These are phyloP conservation scores for Coniochaeta sp. DNA, from an alignment of 2,329 filamentous ascomycete species.

Conservation along the genomic window DNA sequence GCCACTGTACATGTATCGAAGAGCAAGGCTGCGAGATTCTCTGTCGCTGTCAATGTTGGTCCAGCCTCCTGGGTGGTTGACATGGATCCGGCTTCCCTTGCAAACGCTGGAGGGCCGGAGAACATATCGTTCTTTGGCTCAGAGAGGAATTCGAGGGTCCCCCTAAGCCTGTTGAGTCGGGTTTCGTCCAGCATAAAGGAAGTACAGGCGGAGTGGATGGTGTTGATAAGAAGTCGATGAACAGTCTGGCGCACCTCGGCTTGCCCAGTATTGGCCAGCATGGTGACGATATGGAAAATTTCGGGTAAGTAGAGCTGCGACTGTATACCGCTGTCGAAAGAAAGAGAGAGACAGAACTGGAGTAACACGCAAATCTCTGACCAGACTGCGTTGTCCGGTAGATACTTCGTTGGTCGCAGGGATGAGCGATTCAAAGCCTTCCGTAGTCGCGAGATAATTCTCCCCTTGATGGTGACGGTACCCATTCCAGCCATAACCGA, in stretches of 20 bases:
- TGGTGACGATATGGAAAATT: conserved; percentile 63
- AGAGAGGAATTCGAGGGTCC: conserved; percentile 49
- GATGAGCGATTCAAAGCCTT: conserved; percentile 62
- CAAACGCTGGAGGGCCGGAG: conserved; percentile 34
- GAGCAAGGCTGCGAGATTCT: conserved; percentile 52
- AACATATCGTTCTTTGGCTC: conserved; percentile 54
- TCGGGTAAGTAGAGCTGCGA: conserved; percentile 61
- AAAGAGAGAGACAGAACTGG: conserved; percentile 58
- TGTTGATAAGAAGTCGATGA: conserved; percentile 57
- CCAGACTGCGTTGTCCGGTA: conserved; percentile 63
- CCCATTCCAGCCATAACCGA: conserved; percentile 57
- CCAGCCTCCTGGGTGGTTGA: conserved; percentile 46
- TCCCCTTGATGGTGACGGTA: conserved; percentile 58
- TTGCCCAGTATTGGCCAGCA: conserved; percentile 59
- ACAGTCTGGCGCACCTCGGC: conserved; percentile 50
- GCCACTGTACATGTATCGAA: conserved; percentile 58
- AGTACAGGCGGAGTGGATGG: conserved; percentile 60
- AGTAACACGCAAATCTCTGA: conserved; percentile 60
- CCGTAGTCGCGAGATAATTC: conserved; percentile 55
- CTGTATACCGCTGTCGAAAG: conserved; percentile 61
- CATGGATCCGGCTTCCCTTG: conserved; percentile 45
- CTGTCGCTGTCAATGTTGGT: conserved; percentile 45
- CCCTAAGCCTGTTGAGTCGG: conserved; percentile 46
- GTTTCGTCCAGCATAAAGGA: conserved; percentile 56
- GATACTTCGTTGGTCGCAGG: conserved; percentile 54